Percentiles rank a stretch among this genome's conserved stretches.
These are phyloP conservation scores for Leccinum proximum DNA, from an alignment of 1,284 basidiomycete genomes.

Conservation along the genomic window DNA sequence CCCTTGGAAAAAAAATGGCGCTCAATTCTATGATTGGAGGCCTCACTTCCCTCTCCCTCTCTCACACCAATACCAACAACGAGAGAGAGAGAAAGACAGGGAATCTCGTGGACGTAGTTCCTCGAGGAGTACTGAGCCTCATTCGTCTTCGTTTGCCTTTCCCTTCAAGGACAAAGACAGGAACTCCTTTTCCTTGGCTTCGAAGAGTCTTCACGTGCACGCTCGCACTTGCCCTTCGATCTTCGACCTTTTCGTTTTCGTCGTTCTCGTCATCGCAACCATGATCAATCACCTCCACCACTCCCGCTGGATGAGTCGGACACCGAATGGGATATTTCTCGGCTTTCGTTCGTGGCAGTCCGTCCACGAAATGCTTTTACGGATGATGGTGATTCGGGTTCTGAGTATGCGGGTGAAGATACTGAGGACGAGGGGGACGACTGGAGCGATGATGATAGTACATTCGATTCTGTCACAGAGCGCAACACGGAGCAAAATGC, in stretches of 20 bases:
- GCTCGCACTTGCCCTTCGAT: conserved; percentile 72
- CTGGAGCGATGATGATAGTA: conserved; percentile 49
- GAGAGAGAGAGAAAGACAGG: conserved; percentile 31
- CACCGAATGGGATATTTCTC: conserved; percentile 43
- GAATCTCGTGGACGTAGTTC: conserved; percentile 47
- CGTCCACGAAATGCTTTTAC: conserved; percentile 52
- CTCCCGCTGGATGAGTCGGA: conserved; percentile 70
- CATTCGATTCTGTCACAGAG: conserved; percentile 75
- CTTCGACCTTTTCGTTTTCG: conserved; percentile 51
- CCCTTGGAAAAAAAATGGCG: conserved; percentile 54
- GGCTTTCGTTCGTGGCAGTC: conserved; percentile 31
- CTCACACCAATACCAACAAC: conserved; percentile 43
- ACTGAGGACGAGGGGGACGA: conserved; percentile 46
- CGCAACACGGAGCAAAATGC: conserved; percentile 76
- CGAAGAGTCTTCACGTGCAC: conserved; percentile 43
- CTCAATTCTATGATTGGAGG: conserved; percentile 70
- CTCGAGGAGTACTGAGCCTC: conserved; percentile 40
- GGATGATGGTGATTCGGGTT: conserved; percentile 52
- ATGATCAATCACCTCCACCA: conserved; percentile 71
- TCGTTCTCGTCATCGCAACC: conserved; percentile 20
- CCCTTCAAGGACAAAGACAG: conserved; percentile 27
- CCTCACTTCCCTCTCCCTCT: conserved; percentile 56
- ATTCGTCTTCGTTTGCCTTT: conserved; percentile 44
- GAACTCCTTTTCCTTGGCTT: conserved; percentile 21
- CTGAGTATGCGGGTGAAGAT: conserved; percentile 48